A percentile compares a stretch with the other conserved stretches of the same genome.
Evolutionary conservation across 768 basidiomycete genomes (phyloP).

Genomic region (Amyloporia xantha): DNA sequence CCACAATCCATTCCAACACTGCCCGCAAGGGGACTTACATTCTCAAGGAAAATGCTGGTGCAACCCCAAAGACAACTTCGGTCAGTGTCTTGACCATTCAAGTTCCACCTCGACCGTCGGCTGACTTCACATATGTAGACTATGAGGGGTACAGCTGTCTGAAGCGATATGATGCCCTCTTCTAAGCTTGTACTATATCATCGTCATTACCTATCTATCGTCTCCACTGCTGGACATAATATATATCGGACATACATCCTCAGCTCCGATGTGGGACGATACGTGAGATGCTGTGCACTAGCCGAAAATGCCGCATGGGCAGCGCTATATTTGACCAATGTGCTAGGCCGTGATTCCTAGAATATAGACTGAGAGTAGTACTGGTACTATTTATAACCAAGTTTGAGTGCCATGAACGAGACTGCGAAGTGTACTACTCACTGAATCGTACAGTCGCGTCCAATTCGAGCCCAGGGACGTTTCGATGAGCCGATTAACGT

Average conservation of each 20-base stretch:
- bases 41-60: constrained; percentile 83
- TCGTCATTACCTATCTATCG: not conserved
- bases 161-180: constrained; percentile 64
- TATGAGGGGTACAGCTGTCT: constrained; percentile 88
- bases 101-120: constrained; percentile 1
- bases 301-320: too few species aligned
- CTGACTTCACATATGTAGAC: constrained; percentile 35
- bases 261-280: not conserved
- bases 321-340: too few species aligned
- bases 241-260: not conserved
- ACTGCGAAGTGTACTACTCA: constrained; percentile 29
- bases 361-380: constrained; percentile 91
- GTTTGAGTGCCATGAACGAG: not conserved
- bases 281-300: not conserved
- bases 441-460: constrained; percentile 95
- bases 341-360: too few species aligned
- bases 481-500: constrained; percentile 87
- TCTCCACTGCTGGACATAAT: not conserved
- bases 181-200: constrained; percentile 23
- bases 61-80: constrained; percentile 65
- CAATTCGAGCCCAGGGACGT: constrained; percentile 88
- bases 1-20: constrained; percentile 93
- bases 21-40: constrained; percentile 73
- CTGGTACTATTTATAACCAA: constrained; percentile 55
- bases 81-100: constrained; percentile 32